phyloP scores from a whole-genome alignment of 176 grass and related monocot genomes.

The Olyra latifolia region DNA sequence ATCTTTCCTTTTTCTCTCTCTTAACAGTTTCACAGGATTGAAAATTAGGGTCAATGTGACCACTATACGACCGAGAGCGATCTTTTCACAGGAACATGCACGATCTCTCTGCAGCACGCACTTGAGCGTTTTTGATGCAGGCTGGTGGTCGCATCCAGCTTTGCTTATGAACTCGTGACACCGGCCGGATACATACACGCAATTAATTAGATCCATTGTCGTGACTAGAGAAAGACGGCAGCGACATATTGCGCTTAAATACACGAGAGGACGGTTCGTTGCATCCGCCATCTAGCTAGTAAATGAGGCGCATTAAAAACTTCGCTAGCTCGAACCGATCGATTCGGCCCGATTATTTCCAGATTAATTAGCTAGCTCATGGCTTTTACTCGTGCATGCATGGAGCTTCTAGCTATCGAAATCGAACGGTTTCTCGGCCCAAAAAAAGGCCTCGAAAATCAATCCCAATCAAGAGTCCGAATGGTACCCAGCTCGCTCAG shows the following conservation, averaged over 20 bases:
- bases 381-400: background rate
- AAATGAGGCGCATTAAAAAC: slow-evolving; percentile 57
- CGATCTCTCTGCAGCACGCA: no score
- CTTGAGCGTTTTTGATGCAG: no score
- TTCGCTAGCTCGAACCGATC: background rate
- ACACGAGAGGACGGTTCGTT: slow-evolving; percentile 54
- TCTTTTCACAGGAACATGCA: no score
- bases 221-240: slow-evolving; percentile 30
- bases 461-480: background rate
- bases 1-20: no score
- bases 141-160: background rate
- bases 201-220: slow-evolving; percentile 40
- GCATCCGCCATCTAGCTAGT: slow-evolving; percentile 49
- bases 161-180: slow-evolving; percentile 1
- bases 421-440: background rate
- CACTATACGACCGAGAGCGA: no score
- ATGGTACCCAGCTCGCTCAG: background rate
- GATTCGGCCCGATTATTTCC: background rate
- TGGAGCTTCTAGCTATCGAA: slow-evolving; percentile 11
- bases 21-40: no score
- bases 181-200: background rate
- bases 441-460: slow-evolving; percentile 19
- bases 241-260: slow-evolving; percentile 48
- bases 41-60: no score
- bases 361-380: slow-evolving; percentile 13